A percentile compares a stretch with the other conserved stretches of the same genome.
Evolutionary conservation across 495 filamentous ascomycete species (phyloP).

Genomic region (Tuber umbilicatum): DNA sequence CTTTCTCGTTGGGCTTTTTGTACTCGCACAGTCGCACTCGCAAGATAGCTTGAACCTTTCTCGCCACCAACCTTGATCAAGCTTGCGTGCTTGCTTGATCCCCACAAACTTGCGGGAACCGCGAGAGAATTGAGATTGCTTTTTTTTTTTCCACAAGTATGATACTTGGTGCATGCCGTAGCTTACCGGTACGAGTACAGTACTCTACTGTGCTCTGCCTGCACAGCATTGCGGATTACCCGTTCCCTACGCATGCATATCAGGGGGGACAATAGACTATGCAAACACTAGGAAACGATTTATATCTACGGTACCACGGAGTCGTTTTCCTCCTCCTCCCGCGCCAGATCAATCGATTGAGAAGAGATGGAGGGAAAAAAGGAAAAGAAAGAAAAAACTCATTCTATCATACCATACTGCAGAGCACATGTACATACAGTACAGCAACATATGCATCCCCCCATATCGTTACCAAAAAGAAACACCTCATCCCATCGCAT

Average conservation of each 20-base stretch:
- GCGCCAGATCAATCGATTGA: not conserved
- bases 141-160: too few species aligned
- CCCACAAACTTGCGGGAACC: too few species aligned
- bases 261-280: not conserved
- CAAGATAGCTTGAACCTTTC: not conserved
- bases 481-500: not conserved
- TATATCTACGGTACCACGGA: not conserved
- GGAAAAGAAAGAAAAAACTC: not conserved
- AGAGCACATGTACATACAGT: not conserved
- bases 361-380: not conserved
- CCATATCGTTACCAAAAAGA: not conserved
- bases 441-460: too few species aligned
- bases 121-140: too few species aligned
- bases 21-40: too few species aligned
- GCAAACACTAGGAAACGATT: not conserved
- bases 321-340: not conserved
- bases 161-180: too few species aligned
- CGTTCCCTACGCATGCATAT: not conserved
- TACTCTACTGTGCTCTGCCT: not conserved
- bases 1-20: not conserved
- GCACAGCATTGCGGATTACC: not conserved
- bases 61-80: not conserved
- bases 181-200: not conserved
- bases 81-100: not conserved
- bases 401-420: not conserved